phyloP scores from a whole-genome alignment of 2,329 filamentous ascomycete genomes.

The Colletotrichum lini region DNA sequence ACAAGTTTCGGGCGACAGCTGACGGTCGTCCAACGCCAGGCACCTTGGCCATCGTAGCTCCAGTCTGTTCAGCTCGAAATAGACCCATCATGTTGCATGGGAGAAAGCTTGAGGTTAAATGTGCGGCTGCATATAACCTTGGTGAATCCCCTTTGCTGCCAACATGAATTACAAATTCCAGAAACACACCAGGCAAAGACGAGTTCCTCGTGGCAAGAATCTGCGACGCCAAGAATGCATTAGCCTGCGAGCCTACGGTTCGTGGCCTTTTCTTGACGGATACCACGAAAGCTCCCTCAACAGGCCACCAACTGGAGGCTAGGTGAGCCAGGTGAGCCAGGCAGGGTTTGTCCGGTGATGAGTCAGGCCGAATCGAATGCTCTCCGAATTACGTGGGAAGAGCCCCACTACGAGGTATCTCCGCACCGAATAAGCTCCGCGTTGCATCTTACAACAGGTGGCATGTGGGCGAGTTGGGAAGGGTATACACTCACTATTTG shows the following conservation, averaged over 20 bases:
- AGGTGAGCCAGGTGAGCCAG: not conserved
- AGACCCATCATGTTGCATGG: not conserved
- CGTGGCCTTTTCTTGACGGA: conserved; percentile 27
- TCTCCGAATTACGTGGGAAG: not conserved
- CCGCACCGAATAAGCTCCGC: not conserved
- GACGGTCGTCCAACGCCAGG: not conserved
- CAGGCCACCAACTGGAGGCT: not conserved
- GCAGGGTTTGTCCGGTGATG: conserved; percentile 4
- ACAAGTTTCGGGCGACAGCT: too few relatives aligned
- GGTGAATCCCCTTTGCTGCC: conserved; percentile 12
- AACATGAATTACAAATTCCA: conserved; percentile 28
- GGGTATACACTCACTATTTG: too few relatives aligned
- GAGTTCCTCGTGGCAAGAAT: not conserved
- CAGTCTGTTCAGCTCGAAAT: not conserved
- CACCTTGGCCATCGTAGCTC: not conserved
- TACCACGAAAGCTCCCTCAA: not conserved
- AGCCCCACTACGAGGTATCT: not conserved
- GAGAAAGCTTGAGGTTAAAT: conserved; percentile 33
- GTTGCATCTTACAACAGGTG: not conserved
- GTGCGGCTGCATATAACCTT: conserved; percentile 17
- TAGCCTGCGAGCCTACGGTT: not conserved
- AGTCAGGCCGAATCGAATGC: conserved; percentile 30
- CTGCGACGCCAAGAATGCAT: not conserved
- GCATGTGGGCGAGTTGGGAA: not conserved
- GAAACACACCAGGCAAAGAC: not conserved